Evolutionary conservation across 805 yeast species (phyloP), one percentile per base, ranked within the genome.

Genomic region (Nakazawaea pomicola): DNA sequence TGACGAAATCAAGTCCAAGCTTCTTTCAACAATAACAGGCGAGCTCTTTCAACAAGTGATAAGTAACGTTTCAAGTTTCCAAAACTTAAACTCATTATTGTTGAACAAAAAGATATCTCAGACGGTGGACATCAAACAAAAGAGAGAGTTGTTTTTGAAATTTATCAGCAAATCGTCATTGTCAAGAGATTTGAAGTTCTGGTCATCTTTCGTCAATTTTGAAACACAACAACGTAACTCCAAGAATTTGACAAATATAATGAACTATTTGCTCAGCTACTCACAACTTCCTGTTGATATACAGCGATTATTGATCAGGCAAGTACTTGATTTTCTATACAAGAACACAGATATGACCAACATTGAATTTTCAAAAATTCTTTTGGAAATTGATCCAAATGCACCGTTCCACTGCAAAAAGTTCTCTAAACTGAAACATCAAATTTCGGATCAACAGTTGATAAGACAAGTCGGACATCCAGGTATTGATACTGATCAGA

Each of bases 151-250:
- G 4, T 46, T 58, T n/a, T 45, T 52, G 28, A 36, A 47, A 2
- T 54, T 48, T 30, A 58, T 53, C 41, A 53, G 54, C 29, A 48
- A 65, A 24, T 47, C 53, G 1, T 51, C 60, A 3, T 51, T 80
- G 11, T 58, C 58, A 33, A 51, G 60, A 5, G 71, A 78, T 1
- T 57, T 58, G 4, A 50, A 66, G 16, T 83, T 79, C 49, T 83
- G 89, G 89, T 53, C 58, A 9, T 67, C 70, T 29, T 78, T 61
- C 45, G 68, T 81, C 46, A 72, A 74, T 35, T 77, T 72, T 50
- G 83, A 80, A 46, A 67, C 65, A 17, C 40, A 49, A 1, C 64
- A 64, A 36, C 58, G 64, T 15, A 77, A 78, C 45, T 59, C 66
- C 23, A 54, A 54, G 19, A 73, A 75, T 45, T 47, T 80, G 19